phyloP scores from a whole-genome alignment of 768 basidiomycete genomes.

The Peribolospora kevripleyi region DNA sequence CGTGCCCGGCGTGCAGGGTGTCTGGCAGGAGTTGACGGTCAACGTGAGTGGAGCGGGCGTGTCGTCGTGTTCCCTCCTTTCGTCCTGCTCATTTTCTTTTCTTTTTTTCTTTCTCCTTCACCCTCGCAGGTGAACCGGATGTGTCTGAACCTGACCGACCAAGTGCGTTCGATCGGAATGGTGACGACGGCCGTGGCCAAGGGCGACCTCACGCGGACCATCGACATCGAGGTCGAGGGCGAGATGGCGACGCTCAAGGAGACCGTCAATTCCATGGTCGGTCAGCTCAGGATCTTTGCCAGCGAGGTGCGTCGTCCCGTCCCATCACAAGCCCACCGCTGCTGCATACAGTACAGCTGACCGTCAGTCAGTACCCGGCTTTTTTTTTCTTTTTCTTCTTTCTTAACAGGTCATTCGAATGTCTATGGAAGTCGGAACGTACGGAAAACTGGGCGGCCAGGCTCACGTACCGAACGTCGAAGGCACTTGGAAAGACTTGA shows the following conservation, averaged over 20 bases:
- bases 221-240: slow-evolving; percentile 27
- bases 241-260: slow-evolving; percentile 27
- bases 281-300: slow-evolving; percentile 62
- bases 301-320: slow-evolving; percentile 28
- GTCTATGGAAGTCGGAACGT: slow-evolving; percentile 40
- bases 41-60: slow-evolving; percentile 34
- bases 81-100: background rate
- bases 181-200: slow-evolving; percentile 23
- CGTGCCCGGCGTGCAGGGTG: slow-evolving; percentile 22
- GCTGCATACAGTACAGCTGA: background rate
- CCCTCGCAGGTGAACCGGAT: slow-evolving; percentile 20
- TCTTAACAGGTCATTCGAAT: background rate
- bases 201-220: slow-evolving; percentile 25
- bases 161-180: slow-evolving; percentile 23
- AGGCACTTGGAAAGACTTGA: slow-evolving; percentile 72
- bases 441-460: slow-evolving; percentile 72
- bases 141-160: slow-evolving; percentile 23
- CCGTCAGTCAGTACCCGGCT: background rate
- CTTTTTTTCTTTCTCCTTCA: background rate
- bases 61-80: background rate
- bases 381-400: background rate
- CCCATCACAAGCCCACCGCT: slow-evolving; percentile 6
- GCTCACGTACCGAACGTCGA: slow-evolving; percentile 70
- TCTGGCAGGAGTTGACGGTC: slow-evolving; percentile 33
- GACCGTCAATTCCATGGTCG: slow-evolving; percentile 26